Percentiles rank a stretch among this genome's conserved stretches.
These are phyloP conservation scores for Leptographium lundbergii DNA, from an alignment of 2,329 filamentous ascomycete genomes.

Conservation along the genomic window DNA sequence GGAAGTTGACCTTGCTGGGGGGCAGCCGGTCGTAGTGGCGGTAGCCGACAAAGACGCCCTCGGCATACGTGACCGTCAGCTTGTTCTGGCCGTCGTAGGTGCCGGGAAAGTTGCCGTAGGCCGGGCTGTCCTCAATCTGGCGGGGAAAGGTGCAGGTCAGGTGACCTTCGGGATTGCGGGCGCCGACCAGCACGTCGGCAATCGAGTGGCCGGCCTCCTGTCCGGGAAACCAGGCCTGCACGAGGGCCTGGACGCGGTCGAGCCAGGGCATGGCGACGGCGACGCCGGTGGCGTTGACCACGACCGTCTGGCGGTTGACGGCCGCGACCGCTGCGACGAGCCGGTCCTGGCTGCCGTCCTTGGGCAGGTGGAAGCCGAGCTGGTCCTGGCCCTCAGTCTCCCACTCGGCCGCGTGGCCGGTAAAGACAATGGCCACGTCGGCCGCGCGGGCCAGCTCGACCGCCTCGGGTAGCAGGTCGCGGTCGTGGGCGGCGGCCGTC, in stretches of 20 bases:
- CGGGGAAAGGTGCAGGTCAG: slow-evolving; percentile 51
- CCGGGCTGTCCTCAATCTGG: slow-evolving; percentile 56
- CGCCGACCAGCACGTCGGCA: slow-evolving; percentile 53
- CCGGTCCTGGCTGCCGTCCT: slow-evolving; percentile 26
- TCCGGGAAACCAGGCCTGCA: slow-evolving; percentile 61
- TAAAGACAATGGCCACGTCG: slow-evolving; percentile 48
- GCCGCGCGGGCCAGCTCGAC: slow-evolving; percentile 30
- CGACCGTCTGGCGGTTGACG: slow-evolving; percentile 49
- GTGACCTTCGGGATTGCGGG: slow-evolving; percentile 54
- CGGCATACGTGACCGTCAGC: slow-evolving; percentile 60
- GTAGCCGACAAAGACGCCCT: slow-evolving; percentile 72
- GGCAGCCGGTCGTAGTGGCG: slow-evolving; percentile 62
- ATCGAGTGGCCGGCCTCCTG: slow-evolving; percentile 58
- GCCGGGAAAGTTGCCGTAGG: slow-evolving; percentile 60
- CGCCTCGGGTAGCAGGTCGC: slow-evolving; percentile 5
- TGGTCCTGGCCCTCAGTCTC: slow-evolving; percentile 12
- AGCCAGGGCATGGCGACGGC: slow-evolving; percentile 61
- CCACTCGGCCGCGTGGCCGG: slow-evolving; percentile 36
- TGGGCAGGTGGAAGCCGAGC: slow-evolving; percentile 16
- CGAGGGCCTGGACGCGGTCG: slow-evolving; percentile 47
- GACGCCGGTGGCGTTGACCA: slow-evolving; percentile 58
- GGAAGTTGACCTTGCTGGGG: slow-evolving; percentile 42
- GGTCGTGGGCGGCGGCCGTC: not conserved
- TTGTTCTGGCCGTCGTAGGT: slow-evolving; percentile 38
- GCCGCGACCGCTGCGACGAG: slow-evolving; percentile 19